phyloP scores from a whole-genome alignment of 1,139 yeast genomes.

The Yamadazyma diddensiae region DNA sequence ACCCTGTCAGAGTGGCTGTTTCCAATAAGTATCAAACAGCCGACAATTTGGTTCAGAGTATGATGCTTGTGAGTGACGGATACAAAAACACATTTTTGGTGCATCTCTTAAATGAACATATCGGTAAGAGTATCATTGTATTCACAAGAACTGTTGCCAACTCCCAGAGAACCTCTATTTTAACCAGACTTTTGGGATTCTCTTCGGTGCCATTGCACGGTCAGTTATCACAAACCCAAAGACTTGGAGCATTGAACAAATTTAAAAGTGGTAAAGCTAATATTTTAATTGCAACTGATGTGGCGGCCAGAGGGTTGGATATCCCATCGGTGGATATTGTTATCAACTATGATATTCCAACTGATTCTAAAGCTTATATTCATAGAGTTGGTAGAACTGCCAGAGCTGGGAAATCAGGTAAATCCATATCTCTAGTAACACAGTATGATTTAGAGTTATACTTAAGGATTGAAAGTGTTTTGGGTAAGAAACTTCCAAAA shows the following conservation, averaged over 20 bases:
- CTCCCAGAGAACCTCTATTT: conserved; percentile 82
- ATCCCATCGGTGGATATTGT: conserved; percentile 94
- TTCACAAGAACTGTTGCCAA: conserved; percentile 96
- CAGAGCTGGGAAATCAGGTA: conserved; percentile 95
- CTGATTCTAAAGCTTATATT: conserved; percentile 96
- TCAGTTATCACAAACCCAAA: conserved; percentile 85
- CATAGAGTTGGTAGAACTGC: conserved; percentile 99
- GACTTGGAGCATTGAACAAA: conserved; percentile 89
- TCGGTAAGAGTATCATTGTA: conserved; percentile 84
- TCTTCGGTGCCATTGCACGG: conserved; percentile 94
- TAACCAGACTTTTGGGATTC: conserved; percentile 80
- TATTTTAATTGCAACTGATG: conserved; percentile 93
- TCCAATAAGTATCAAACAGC: conserved; percentile 89
- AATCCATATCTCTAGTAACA: conserved; percentile 85
- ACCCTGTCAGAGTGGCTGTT: conserved; percentile 91
- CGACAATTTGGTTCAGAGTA: conserved; percentile 81
- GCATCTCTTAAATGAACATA: conserved; percentile 74
- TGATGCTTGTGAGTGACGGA: conserved; percentile 91
- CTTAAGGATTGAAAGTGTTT: conserved; percentile 82
- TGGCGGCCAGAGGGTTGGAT: conserved; percentile 97
- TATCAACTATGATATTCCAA: conserved; percentile 91
- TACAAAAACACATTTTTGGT: conserved; percentile 85
- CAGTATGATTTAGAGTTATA: conserved; percentile 92
- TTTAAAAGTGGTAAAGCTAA: conserved; percentile 82
- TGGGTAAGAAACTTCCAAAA: conserved; percentile 77